Base-by-base conservation (phyloP, 345 rosid species). In the Bruguiera parviflora region DNA sequence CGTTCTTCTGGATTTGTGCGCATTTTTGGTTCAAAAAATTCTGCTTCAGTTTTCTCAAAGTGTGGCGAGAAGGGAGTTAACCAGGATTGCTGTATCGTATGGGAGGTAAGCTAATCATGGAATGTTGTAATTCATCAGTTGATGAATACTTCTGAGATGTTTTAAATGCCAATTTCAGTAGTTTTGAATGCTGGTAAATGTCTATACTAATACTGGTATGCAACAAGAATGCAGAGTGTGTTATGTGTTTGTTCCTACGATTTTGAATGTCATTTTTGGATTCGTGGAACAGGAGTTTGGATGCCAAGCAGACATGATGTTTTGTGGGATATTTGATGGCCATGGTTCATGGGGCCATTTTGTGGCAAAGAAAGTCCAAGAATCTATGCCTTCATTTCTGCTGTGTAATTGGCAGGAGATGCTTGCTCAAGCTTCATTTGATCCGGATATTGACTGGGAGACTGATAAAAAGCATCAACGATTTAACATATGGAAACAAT, bases 281-380 rank as follows among this genome's bases (percentile, higher is more conserved):
- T 71, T 19, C 24, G 59, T 67, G 77, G 70, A 63, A 29, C 22
- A 94, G 98, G 96, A 81, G 63, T 94, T 84, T 49, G 98, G 98
- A 69, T 82, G 92, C 70, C 91, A 94, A 79, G 85, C 71, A 69
- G 98, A 91, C 80, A 89, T 87, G 93, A 71, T 80, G 21, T 91
- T 91, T 56, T 94, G 98, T 55, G 98, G 98, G 71, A 85, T 94
- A 77, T 94, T 89, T 66, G 97, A 94, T 70, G 97, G 98, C 59
- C 97, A 94, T 58, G 98, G 97, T 70, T 88, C 87, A 0, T 94
- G 98, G 98, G 97, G 97, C 19, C 98, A 94, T 75, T 91, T 60
- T 53, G 98, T 94, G 43, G 82, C 98, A 1, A 91, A 91, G 71
- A 86, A 74, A 80, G 98, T 94, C 33, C 72, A 89, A 21, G 81